Conservation (phyloP, 2,329 filamentous ascomycete genomes). For the Tothia fuscella region DNA sequence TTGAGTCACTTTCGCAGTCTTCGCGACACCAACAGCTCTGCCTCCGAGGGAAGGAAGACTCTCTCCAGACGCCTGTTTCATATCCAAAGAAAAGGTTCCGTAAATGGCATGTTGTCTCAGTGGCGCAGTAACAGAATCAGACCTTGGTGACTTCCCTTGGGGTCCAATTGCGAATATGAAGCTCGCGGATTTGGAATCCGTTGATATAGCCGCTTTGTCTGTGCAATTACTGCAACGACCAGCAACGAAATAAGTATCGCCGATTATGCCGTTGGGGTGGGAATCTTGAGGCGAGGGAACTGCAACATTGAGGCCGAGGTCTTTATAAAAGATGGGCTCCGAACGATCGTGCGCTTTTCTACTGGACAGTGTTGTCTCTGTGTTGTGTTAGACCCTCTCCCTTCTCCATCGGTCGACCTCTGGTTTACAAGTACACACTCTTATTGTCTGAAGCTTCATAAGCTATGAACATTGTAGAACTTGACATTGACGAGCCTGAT, state of each 20-base stretch:
- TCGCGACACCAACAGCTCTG: slow-evolving; percentile 15
- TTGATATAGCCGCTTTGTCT: slow-evolving; percentile 37
- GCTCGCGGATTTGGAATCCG: slow-evolving; percentile 30
- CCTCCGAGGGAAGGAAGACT: slow-evolving; percentile 15
- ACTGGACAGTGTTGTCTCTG: slow-evolving; percentile 43
- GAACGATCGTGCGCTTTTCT: slow-evolving; percentile 39
- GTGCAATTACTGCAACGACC: slow-evolving; percentile 36
- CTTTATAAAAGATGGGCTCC: slow-evolving; percentile 38
- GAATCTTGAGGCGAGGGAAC: background rate
- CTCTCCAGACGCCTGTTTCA: slow-evolving; percentile 31
- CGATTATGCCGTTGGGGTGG: slow-evolving; percentile 32
- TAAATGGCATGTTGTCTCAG: slow-evolving; percentile 43
- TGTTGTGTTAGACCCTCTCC: background rate
- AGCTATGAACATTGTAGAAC: slow-evolving; percentile 41
- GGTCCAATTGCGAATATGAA: slow-evolving; percentile 48
- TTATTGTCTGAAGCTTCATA: slow-evolving; percentile 37
- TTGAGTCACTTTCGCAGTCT: background rate
- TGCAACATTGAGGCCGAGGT: slow-evolving; percentile 32
- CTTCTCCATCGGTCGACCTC: background rate
- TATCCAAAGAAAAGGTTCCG: slow-evolving; percentile 45
- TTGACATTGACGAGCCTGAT: slow-evolving; percentile 41
- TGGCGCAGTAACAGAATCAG: slow-evolving; percentile 31
- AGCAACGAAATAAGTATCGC: slow-evolving; percentile 34
- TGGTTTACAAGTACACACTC: slow-evolving; percentile 16
- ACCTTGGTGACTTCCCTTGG: slow-evolving; percentile 28